Percentiles rank a stretch among this genome's conserved stretches.
Conservation (phyloP, 768 basidiomycete species). For the Leucosporidium creatinivorum region DNA sequence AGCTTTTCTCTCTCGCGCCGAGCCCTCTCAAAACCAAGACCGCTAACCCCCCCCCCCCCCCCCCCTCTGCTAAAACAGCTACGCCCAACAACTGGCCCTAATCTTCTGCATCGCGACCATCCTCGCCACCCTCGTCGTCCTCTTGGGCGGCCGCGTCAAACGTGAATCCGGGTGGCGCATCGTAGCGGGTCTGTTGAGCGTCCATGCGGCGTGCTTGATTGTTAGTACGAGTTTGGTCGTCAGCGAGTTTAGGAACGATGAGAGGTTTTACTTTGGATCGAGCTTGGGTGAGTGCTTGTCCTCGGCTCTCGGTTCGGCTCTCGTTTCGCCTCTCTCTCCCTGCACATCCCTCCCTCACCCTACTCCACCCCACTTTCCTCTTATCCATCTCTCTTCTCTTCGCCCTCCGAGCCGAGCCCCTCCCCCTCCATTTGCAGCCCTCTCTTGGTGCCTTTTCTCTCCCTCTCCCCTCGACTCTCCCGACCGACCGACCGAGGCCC, state of each 20-base stretch:
- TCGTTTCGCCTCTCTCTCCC: too few relatives aligned
- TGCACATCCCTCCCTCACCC: too few relatives aligned
- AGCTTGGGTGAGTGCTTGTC: background rate
- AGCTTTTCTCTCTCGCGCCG: too few relatives aligned
- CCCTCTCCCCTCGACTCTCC: too few relatives aligned
- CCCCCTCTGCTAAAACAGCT: background rate
- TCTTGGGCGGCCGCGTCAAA: slow-evolving; percentile 11
- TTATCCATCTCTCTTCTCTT: too few relatives aligned
- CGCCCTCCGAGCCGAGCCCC: too few relatives aligned
- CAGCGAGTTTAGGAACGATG: background rate
- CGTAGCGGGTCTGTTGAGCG: slow-evolving; percentile 5
- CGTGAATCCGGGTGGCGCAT: slow-evolving; percentile 21
- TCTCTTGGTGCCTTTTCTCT: too few relatives aligned
- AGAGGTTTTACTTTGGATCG: background rate
- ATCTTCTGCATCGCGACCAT: slow-evolving; percentile 10
- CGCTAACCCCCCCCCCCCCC: background rate
- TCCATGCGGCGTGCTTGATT: background rate
- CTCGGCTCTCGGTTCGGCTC: too few relatives aligned
- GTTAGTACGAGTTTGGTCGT: slow-evolving; percentile 1
- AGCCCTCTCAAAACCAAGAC: too few relatives aligned
- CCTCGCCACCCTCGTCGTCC: slow-evolving; percentile 9
- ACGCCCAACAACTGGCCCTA: slow-evolving; percentile 21
- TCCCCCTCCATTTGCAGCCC: too few relatives aligned
- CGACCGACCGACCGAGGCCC: too few relatives aligned
- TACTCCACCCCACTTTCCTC: too few relatives aligned